A percentile compares a stretch with the other conserved stretches of the same genome.
Conservation (phyloP, 2,329 filamentous ascomycete genomes). For the Cladophialophora yegresii region DNA sequence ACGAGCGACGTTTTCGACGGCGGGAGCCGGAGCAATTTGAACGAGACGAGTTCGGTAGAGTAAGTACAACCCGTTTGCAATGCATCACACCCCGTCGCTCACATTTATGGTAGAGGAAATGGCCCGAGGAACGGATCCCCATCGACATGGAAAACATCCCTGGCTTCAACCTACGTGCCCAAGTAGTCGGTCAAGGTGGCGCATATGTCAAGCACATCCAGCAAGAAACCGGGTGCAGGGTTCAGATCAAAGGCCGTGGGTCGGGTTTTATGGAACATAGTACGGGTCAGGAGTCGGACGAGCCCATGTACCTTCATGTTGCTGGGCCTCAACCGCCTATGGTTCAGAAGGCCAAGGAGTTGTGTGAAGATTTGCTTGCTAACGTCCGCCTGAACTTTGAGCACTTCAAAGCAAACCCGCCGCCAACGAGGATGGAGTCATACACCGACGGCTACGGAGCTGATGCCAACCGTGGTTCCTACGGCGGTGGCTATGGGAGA, state of each 20-base stretch:
- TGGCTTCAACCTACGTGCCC: constrained; percentile 93
- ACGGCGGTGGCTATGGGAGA: constrained; percentile 55
- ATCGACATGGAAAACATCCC: constrained; percentile 87
- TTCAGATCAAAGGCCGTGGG: constrained; percentile 96
- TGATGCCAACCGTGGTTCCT: constrained; percentile 46
- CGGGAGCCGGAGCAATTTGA: constrained; percentile 80
- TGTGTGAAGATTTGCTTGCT: constrained; percentile 82
- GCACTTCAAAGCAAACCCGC: constrained; percentile 77
- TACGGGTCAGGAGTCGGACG: constrained; percentile 88
- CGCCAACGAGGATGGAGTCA: constrained; percentile 58
- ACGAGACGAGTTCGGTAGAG: constrained; percentile 85
- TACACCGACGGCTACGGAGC: constrained; percentile 55
- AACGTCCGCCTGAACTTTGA: constrained; percentile 91
- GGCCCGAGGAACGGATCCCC: constrained; percentile 93
- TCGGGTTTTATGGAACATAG: constrained; percentile 90
- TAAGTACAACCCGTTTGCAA: constrained; percentile 49
- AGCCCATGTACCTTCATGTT: constrained; percentile 95
- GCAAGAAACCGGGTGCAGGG: constrained; percentile 88
- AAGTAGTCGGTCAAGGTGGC: constrained; percentile 91
- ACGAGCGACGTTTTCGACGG: constrained; percentile 87
- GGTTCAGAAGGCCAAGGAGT: constrained; percentile 81
- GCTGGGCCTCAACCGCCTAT: constrained; percentile 87
- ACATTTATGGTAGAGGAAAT: constrained; percentile 73
- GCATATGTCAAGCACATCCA: constrained; percentile 98
- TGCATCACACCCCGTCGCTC: constrained; percentile 36